These are phyloP conservation scores for Leptomonas pyrrhocoris DNA, from an alignment of 208 protist species.

Conservation along the genomic window DNA sequence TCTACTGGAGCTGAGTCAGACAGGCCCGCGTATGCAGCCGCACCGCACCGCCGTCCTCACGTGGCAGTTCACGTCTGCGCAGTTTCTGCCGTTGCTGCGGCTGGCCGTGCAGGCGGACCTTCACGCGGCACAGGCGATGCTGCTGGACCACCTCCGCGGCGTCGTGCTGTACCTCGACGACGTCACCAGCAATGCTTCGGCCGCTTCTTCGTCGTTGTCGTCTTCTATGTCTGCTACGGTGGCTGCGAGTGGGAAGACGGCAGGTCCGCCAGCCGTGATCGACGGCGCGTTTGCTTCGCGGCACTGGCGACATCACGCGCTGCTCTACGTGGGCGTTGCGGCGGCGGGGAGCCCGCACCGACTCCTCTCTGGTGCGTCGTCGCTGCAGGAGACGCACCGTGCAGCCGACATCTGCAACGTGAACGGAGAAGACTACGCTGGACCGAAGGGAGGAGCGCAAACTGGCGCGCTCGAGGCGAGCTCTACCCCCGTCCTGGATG, in stretches of 20 bases:
- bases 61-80: constrained; percentile 37
- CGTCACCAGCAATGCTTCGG: neutral
- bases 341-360: neutral
- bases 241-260: neutral
- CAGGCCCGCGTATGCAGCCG: constrained; percentile 17
- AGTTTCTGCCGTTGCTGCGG: constrained; percentile 38
- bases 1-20: constrained; percentile 37
- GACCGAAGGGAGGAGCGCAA: neutral
- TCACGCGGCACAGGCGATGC: constrained; percentile 37
- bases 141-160: constrained; percentile 45
- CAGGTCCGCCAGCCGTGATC: neutral
- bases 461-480: neutral
- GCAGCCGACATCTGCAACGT: neutral
- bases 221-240: too few relatives aligned
- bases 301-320: constrained; percentile 26
- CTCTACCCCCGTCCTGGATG: constrained; percentile 17
- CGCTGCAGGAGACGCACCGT: neutral
- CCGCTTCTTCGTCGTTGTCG: too few relatives aligned
- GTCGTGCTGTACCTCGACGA: constrained; percentile 41
- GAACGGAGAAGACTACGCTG: neutral
- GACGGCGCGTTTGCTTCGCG: constrained; percentile 6
- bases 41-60: constrained; percentile 21
- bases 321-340: constrained; percentile 13
- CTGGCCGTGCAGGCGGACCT: constrained; percentile 29
- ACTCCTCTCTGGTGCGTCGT: neutral